Evolutionary conservation across 306 rosid species (phyloP).

Genomic region (Trifolium dubium): DNA sequence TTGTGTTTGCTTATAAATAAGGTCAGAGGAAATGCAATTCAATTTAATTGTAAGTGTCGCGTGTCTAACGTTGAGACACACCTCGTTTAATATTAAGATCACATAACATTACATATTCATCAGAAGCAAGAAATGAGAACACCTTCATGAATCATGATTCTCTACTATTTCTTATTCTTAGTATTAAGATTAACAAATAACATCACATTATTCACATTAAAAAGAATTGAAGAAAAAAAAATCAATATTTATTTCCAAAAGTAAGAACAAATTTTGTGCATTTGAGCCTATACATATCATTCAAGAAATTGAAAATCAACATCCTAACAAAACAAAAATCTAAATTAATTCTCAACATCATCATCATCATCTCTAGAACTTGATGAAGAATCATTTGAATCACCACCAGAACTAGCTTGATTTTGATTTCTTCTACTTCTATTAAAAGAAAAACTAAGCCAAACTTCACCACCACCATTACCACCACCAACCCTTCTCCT

Average conservation of each 20-base stretch:
- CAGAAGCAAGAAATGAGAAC: background rate
- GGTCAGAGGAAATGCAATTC: too few relatives aligned
- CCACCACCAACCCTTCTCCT: slow-evolving; percentile 40
- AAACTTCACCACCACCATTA: slow-evolving; percentile 49
- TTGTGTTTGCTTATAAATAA: too few relatives aligned
- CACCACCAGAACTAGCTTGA: slow-evolving; percentile 32
- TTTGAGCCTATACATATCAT: slow-evolving; percentile 44
- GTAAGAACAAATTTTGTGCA: slow-evolving; percentile 35
- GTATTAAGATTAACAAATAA: too few relatives aligned
- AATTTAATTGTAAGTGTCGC: too few relatives aligned
- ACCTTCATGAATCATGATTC: background rate
- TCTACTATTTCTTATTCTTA: background rate
- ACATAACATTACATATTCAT: too few relatives aligned
- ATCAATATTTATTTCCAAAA: slow-evolving; percentile 33
- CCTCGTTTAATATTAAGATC: too few relatives aligned
- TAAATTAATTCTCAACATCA: slow-evolving; percentile 36
- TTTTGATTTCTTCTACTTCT: slow-evolving; percentile 41
- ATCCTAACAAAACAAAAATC: slow-evolving; percentile 1
- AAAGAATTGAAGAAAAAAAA: slow-evolving; percentile 11
- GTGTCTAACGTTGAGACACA: too few relatives aligned
- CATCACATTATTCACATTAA: background rate
- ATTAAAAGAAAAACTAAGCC: slow-evolving; percentile 68
- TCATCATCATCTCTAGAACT: slow-evolving; percentile 20
- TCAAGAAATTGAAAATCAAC: slow-evolving; percentile 7
- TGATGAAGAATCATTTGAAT: slow-evolving; percentile 43